phyloP scores from a whole-genome alignment of 352 stramenopile species.

The Phytophthora citricola region DNA sequence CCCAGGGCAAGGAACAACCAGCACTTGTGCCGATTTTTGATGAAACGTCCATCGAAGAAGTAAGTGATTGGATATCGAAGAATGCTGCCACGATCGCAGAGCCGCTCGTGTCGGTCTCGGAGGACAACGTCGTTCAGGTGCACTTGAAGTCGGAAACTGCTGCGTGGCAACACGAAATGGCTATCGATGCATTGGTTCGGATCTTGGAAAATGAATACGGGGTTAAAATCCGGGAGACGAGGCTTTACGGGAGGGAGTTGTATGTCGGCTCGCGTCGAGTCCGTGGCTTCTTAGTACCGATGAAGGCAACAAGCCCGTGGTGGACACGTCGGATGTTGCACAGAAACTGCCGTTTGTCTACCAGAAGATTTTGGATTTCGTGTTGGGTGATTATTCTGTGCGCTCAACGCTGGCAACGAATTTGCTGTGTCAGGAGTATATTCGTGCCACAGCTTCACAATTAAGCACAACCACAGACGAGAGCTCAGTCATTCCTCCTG shows the following conservation, averaged over 20 bases:
- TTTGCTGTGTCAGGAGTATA: constrained; percentile 71
- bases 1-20: constrained; percentile 50
- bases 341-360: constrained; percentile 63
- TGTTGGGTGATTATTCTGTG: constrained; percentile 58
- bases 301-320: constrained; percentile 39
- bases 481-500: not conserved
- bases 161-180: constrained; percentile 80
- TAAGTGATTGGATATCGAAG: constrained; percentile 82
- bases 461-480: constrained; percentile 7
- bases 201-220: constrained; percentile 85
- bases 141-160: constrained; percentile 68
- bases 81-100: constrained; percentile 84
- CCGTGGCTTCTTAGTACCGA: constrained; percentile 66
- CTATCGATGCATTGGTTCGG: constrained; percentile 61
- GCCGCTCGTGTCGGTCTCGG: constrained; percentile 74
- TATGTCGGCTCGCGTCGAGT: constrained; percentile 73
- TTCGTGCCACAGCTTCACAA: constrained; percentile 47
- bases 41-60: constrained; percentile 61
- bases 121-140: constrained; percentile 81
- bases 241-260: constrained; percentile 61
- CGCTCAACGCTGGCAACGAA: constrained; percentile 60
- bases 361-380: constrained; percentile 75
- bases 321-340: constrained; percentile 12
- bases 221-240: constrained; percentile 69
- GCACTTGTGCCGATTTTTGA: constrained; percentile 78